Base-by-base conservation (phyloP, 2,329 filamentous ascomycete species). In the Colletotrichum camelliae region DNA sequence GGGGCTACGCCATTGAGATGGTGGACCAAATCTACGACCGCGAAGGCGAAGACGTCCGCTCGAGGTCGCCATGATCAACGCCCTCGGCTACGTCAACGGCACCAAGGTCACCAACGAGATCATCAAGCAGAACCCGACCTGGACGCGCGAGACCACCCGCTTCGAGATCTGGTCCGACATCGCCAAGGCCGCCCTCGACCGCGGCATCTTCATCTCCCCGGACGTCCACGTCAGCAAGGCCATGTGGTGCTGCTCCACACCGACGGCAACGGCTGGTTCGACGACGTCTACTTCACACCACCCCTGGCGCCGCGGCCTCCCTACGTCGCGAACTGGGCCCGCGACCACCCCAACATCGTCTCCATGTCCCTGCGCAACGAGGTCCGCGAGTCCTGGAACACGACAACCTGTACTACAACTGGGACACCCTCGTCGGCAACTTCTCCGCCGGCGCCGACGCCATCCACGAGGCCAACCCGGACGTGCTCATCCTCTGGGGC, bases 1-100 rank as follows among this genome's bases (percentile, higher is more conserved):
- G 76, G 76, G 90, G 89, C 0, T 91, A 88, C 76, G 88, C 89
- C 2, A 91, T 89, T 78, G 86, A 91, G 78, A 89, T 91, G 88
- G 83, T 91, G 57, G 89, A 91, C 76, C 83, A 88, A 77, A 87
- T 87, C 76, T 83, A 85, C 69, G 82, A 82, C 57, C 85, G 86
- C 71, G 82, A 80, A 16, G 83, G 82, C 18, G 76, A 79, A 48
- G 87, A 88, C 75, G 82, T 86, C 1, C 86, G 3, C 80, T 88
- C 10, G 80, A 82, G 62, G 81, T 80, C n/a, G 84, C 86, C 5
- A 85, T 88, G 48, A 81, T 77, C 24, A 81, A 79, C 10, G 86
- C 85, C 43, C 83, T 87, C 57, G 89, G 89, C 2, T 77, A 83
- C 31, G 81, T 83, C 4, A 90, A 91, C 78, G 89, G 89, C 1